Percentiles rank a stretch among this genome's conserved stretches.
Evolutionary conservation across 768 basidiomycete species (phyloP).

Genomic region (Hericium coralloides): DNA sequence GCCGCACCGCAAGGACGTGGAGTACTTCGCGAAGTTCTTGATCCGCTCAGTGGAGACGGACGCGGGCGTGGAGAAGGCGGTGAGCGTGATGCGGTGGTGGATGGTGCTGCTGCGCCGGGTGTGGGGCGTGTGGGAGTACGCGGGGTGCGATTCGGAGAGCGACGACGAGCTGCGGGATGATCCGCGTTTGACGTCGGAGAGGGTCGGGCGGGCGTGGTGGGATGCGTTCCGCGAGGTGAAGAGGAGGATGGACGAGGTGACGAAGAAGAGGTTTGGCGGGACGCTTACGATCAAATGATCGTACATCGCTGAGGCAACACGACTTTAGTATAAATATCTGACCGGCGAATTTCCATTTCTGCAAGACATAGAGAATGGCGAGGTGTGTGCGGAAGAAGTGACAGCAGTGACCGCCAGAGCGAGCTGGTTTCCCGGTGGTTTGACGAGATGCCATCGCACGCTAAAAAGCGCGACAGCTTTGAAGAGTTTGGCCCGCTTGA

Average conservation of each 20-base stretch:
- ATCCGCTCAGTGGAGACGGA: conserved; percentile 64
- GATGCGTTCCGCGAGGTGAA: conserved; percentile 63
- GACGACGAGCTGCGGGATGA: conserved; percentile 25
- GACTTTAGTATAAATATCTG: too few species aligned
- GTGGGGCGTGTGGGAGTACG: conserved; percentile 50
- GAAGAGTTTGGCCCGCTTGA: too few species aligned
- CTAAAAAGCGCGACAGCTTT: too few species aligned
- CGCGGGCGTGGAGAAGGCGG: conserved; percentile 58
- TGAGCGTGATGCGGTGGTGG: conserved; percentile 80
- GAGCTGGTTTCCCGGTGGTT: too few species aligned
- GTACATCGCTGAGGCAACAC: too few species aligned
- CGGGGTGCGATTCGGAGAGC: conserved; percentile 15
- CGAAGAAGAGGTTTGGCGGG: conserved; percentile 66
- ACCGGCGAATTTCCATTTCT: too few species aligned
- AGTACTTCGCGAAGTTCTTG: conserved; percentile 66
- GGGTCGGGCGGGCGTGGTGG: conserved; percentile 75
- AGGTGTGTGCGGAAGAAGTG: too few species aligned
- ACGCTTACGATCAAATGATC: conserved; percentile 51
- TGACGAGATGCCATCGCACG: too few species aligned
- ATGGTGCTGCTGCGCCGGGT: conserved; percentile 53
- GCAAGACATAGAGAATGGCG: too few species aligned
- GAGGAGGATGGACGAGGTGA: conserved; percentile 53
- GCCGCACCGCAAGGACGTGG: conserved; percentile 70
- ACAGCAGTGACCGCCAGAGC: too few species aligned
- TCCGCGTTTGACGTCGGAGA: conserved; percentile 23